A percentile compares a stretch with the other conserved stretches of the same genome.
Evolutionary conservation across 371 early-diverging fungal genomes (phyloP).

Genomic region (Mucor saturninus): DNA sequence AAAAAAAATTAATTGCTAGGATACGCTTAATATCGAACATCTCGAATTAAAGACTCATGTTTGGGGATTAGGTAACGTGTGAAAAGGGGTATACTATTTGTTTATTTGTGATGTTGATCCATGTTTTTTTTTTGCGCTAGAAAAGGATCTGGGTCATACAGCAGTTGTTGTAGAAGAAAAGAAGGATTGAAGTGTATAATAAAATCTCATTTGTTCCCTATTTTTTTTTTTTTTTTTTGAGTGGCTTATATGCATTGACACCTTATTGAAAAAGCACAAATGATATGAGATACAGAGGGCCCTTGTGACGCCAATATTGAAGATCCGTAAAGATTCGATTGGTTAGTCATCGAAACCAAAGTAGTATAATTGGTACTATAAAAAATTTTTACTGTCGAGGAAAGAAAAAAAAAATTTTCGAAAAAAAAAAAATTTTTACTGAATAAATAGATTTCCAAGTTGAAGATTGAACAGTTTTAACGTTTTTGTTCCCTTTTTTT

Average conservation of each 20-base stretch:
- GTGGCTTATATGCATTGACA: slow-evolving; percentile 9
- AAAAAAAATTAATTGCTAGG: slow-evolving; percentile 36
- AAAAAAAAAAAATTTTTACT: slow-evolving; percentile 15
- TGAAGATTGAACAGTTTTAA: slow-evolving; percentile 4
- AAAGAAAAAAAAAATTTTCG: slow-evolving; percentile 18
- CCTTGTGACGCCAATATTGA: slow-evolving; percentile 4
- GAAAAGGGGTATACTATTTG: too few relatives aligned
- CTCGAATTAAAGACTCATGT: slow-evolving; percentile 78
- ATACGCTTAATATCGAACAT: slow-evolving; percentile 73
- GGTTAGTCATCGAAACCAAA: slow-evolving; percentile 8
- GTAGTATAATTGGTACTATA: slow-evolving; percentile 16
- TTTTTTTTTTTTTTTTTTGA: background rate
- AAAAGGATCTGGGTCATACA: slow-evolving; percentile 20
- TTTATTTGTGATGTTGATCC: too few relatives aligned
- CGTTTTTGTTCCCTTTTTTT: slow-evolving; percentile 22
- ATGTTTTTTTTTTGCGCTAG: background rate
- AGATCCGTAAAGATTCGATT: background rate
- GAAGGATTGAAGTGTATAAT: slow-evolving; percentile 1
- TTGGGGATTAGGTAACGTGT: slow-evolving; percentile 66
- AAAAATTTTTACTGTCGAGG: slow-evolving; percentile 1
- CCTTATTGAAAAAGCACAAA: background rate
- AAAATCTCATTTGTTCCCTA: background rate
- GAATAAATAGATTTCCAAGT: slow-evolving; percentile 8
- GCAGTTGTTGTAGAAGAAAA: background rate
- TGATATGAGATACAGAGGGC: background rate